phyloP scores from a whole-genome alignment of 2,329 filamentous ascomycete species.

The Dendrostoma leiphaemia region DNA sequence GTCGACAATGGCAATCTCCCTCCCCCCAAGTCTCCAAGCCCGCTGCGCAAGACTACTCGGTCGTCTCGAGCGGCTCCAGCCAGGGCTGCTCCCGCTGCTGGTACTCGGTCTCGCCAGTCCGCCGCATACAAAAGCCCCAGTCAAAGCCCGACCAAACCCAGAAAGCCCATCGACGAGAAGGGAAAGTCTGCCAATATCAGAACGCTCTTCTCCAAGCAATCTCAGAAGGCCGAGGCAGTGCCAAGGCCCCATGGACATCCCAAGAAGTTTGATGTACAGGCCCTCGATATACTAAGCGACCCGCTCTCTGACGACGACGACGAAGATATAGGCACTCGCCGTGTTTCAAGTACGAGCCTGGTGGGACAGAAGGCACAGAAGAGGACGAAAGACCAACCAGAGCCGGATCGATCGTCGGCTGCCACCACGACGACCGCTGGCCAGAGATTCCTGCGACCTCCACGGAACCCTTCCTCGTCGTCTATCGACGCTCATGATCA shows the following conservation, averaged over 20 bases:
- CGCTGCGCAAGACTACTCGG: slow-evolving; percentile 32
- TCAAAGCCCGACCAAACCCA: slow-evolving; percentile 41
- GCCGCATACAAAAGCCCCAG: slow-evolving; percentile 35
- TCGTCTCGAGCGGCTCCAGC: slow-evolving; percentile 19
- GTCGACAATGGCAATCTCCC: slow-evolving; percentile 22
- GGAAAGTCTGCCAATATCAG: slow-evolving; percentile 56
- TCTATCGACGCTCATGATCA: slow-evolving; percentile 43
- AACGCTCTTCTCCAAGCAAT: slow-evolving; percentile 61
- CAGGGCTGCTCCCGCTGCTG: slow-evolving; percentile 8
- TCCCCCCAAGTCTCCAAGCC: slow-evolving; percentile 40
- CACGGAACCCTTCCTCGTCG: slow-evolving; percentile 27
- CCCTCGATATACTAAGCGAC: slow-evolving; percentile 49
- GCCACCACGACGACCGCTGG: slow-evolving; percentile 33
- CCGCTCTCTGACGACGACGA: slow-evolving; percentile 62
- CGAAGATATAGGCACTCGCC: slow-evolving; percentile 53
- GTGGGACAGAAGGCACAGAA: slow-evolving; percentile 57
- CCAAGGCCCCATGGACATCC: slow-evolving; percentile 28
- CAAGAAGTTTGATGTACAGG: slow-evolving; percentile 22
- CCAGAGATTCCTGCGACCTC: slow-evolving; percentile 51
- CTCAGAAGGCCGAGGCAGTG: slow-evolving; percentile 43
- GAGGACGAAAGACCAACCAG: slow-evolving; percentile 39
- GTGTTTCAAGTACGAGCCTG: slow-evolving; percentile 49
- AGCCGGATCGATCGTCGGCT: slow-evolving; percentile 25
- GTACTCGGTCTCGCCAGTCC: slow-evolving; percentile 25
- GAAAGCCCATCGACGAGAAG: slow-evolving; percentile 45